These are phyloP conservation scores for Xylaria sp. DNA, from an alignment of 2,329 filamentous ascomycete species.

Conservation along the genomic window DNA sequence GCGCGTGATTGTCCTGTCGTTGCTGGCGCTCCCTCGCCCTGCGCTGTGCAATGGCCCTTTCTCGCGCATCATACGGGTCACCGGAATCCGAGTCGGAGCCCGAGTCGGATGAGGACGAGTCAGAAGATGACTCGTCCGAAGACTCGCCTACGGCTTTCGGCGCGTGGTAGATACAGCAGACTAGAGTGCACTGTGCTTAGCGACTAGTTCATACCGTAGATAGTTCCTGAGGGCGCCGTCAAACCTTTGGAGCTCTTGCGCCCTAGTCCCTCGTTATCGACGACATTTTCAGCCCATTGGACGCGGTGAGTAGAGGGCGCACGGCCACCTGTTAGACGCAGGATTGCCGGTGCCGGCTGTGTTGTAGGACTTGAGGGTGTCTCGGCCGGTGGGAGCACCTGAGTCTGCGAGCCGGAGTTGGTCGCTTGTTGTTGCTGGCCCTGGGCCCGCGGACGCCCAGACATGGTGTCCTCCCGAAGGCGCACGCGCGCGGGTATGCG, in stretches of 20 bases:
- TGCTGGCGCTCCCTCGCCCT: constrained; percentile 33
- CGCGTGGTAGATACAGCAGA: constrained; percentile 99
- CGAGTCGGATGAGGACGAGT: constrained; percentile 61
- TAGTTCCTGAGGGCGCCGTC: constrained; percentile 22
- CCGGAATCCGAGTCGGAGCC: constrained; percentile 42
- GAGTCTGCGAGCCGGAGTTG: constrained; percentile 15
- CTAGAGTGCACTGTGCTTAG: constrained; percentile 51
- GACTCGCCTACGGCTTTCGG: constrained; percentile 83
- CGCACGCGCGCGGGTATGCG: neutral
- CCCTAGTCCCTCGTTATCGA: constrained; percentile 94
- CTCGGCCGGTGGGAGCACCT: constrained; percentile 8
- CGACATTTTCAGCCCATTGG: constrained; percentile 89
- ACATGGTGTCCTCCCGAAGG: constrained; percentile 13
- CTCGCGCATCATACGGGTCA: constrained; percentile 34
- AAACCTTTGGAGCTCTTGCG: constrained; percentile 93
- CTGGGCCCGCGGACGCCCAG: constrained; percentile 4
- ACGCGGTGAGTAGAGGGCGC: constrained; percentile 65
- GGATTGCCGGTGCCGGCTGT: constrained; percentile 46
- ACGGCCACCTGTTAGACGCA: constrained; percentile 59
- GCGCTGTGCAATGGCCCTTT: constrained; percentile 37
- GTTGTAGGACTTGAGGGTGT: constrained; percentile 32
- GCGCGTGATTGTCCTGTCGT: constrained; percentile 40
- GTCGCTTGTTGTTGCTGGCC: constrained; percentile 10
- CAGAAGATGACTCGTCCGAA: constrained; percentile 56
- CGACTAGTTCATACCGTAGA: neutral